A percentile compares a stretch with the other conserved stretches of the same genome.
These are phyloP conservation scores for Hymenoscyphus repandus DNA, from an alignment of 2,329 filamentous ascomycete species.

Conservation along the genomic window DNA sequence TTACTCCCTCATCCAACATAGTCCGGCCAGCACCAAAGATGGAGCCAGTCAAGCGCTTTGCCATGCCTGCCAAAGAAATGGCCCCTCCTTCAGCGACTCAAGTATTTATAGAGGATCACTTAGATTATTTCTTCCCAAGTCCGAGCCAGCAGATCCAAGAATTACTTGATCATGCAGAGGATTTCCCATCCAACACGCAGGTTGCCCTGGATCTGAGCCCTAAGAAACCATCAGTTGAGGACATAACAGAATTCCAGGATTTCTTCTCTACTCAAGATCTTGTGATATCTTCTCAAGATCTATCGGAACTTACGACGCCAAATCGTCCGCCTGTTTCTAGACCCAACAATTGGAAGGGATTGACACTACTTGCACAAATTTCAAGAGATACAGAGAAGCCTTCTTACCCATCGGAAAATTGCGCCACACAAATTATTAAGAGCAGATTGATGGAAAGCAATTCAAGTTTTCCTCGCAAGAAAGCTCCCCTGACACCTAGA, in stretches of 20 bases:
- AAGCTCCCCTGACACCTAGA: no score
- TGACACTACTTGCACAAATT: not conserved
- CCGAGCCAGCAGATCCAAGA: constrained; percentile 51
- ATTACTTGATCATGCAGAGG: constrained; percentile 37
- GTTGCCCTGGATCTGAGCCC: constrained; percentile 21
- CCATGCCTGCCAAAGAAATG: not conserved
- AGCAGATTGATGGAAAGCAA: no score
- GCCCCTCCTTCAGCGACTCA: constrained; percentile 36
- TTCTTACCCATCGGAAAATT: not conserved
- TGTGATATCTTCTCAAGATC: constrained; percentile 41
- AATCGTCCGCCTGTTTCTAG: constrained; percentile 7
- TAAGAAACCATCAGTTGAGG: not conserved
- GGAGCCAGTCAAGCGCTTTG: not conserved
- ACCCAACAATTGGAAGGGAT: not conserved
- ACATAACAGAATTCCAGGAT: not conserved
- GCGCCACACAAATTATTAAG: no score
- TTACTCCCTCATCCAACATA: not conserved
- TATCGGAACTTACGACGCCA: constrained; percentile 37
- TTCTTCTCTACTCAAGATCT: constrained; percentile 39
- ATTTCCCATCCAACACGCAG: constrained; percentile 24
- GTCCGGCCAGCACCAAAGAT: not conserved
- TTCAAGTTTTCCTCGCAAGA: no score
- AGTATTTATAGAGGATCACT: constrained; percentile 42
- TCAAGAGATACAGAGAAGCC: constrained; percentile 4
- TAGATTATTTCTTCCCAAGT: constrained; percentile 52